These are phyloP conservation scores for Trypanosoma grayi DNA, from an alignment of 208 protist species.

Conservation along the genomic window DNA sequence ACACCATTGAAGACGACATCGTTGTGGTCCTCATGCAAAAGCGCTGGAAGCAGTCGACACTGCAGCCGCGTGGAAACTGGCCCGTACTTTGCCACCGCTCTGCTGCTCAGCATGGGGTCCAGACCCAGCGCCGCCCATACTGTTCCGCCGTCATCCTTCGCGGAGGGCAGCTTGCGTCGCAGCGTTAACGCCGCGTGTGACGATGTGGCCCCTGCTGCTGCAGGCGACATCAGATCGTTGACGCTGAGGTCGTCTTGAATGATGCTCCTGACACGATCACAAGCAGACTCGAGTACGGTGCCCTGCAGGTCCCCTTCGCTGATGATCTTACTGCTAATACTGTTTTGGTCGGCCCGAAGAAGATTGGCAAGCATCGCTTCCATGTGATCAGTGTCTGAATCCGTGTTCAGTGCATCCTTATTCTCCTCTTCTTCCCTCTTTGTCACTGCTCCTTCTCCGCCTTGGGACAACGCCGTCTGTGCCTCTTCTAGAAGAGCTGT, in stretches of 20 bases:
- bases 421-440: not conserved
- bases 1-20: constrained; percentile 82
- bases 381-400: too few species aligned
- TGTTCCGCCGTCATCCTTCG: constrained; percentile 35
- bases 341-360: constrained; percentile 26
- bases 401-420: too few species aligned
- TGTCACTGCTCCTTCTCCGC: not conserved
- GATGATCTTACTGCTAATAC: constrained; percentile 54
- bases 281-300: constrained; percentile 51
- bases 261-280: constrained; percentile 35
- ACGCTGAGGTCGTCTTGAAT: constrained; percentile 43
- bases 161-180: constrained; percentile 17
- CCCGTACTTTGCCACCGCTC: constrained; percentile 44
- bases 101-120: constrained; percentile 39
- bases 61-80: constrained; percentile 61
- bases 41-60: constrained; percentile 58
- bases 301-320: constrained; percentile 46
- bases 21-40: constrained; percentile 84
- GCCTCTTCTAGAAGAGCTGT: constrained; percentile 44
- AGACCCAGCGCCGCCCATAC: constrained; percentile 57
- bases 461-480: not conserved
- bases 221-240: constrained; percentile 22
- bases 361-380: constrained; percentile 11
- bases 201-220: not conserved
- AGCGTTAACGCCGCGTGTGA: not conserved